Evolutionary conservation across 148 eudicot genomes (phyloP).

Genomic region (Beta vulgaris): DNA sequence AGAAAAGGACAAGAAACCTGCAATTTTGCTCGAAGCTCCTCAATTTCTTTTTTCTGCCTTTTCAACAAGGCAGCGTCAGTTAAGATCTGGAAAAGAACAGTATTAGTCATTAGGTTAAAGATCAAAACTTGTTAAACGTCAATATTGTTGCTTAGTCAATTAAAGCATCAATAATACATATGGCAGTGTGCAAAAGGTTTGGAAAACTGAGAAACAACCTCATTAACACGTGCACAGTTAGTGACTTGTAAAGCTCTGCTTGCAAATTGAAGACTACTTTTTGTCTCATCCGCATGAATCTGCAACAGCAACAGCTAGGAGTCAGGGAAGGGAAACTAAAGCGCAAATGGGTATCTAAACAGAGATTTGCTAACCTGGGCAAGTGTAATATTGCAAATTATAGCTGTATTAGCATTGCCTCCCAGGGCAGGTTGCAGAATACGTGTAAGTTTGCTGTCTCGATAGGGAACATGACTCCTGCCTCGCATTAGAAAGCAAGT

Average conservation of each 20-base stretch:
- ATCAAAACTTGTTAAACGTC: neutral
- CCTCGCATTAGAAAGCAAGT: constrained; percentile 25
- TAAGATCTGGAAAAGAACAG: constrained; percentile 53
- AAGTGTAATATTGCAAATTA: constrained; percentile 93
- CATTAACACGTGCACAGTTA: constrained; percentile 90
- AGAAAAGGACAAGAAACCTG: constrained; percentile 54
- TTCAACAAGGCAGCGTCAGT: constrained; percentile 98
- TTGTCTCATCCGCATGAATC: constrained; percentile 98
- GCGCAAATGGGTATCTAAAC: neutral
- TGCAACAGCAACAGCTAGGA: constrained; percentile 36
- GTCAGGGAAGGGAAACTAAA: constrained; percentile 8
- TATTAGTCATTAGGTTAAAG: constrained; percentile 6
- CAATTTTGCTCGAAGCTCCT: constrained; percentile 86
- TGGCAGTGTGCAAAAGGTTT: neutral
- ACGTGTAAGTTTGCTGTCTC: constrained; percentile 97
- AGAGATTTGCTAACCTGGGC: constrained; percentile 64
- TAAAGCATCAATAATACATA: neutral
- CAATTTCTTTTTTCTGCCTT: constrained; percentile 96
- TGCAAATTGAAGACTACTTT: constrained; percentile 97
- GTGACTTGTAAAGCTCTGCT: constrained; percentile 98
- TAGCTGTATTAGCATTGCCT: constrained; percentile 96
- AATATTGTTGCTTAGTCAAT: constrained; percentile 1
- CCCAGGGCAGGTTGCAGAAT: constrained; percentile 97
- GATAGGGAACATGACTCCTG: constrained; percentile 97
- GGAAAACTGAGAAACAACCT: constrained; percentile 43